Percentiles rank a stretch among this genome's conserved stretches.
Evolutionary conservation across 1,139 yeast genomes (phyloP).

Genomic region (Ogataea hybrid): DNA sequence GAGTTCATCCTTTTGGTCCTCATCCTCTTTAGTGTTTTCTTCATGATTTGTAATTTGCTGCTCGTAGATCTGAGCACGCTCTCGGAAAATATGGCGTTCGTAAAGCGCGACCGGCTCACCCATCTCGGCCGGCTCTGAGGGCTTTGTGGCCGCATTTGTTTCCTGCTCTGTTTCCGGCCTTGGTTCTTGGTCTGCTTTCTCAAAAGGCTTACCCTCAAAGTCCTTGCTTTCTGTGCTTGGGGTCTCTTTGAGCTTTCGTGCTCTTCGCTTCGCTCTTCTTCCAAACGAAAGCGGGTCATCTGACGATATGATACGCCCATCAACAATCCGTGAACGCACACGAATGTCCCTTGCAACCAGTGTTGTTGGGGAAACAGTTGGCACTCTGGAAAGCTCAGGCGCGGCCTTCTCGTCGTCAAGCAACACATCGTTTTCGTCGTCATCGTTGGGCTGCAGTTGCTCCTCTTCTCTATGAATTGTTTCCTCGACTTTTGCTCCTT

Average conservation of each 20-base stretch:
- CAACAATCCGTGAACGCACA: not conserved
- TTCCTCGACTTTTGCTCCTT: not conserved
- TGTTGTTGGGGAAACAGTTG: not conserved
- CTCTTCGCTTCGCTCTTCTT: constrained; percentile 1
- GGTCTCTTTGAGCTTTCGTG: not conserved
- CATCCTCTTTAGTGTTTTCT: not conserved
- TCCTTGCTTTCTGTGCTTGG: not conserved
- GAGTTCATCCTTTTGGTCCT: no score
- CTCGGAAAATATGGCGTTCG: constrained; percentile 1
- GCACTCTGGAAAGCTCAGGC: no score
- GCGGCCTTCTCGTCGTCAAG: not conserved
- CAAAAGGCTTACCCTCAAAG: not conserved
- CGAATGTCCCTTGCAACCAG: not conserved
- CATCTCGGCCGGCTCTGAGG: not conserved
- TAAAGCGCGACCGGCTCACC: not conserved
- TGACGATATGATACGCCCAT: constrained; percentile 13
- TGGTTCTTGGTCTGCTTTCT: not conserved
- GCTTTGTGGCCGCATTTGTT: no score
- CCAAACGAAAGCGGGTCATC: constrained; percentile 20
- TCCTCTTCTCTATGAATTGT: not conserved
- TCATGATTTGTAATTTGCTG: not conserved
- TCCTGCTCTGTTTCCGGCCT: not conserved
- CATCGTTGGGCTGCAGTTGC: not conserved
- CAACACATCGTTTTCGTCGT: constrained; percentile 2
- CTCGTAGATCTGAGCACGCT: not conserved